Base-by-base conservation (phyloP, 768 basidiomycete genomes). In the Xanthoconium stramineum region DNA sequence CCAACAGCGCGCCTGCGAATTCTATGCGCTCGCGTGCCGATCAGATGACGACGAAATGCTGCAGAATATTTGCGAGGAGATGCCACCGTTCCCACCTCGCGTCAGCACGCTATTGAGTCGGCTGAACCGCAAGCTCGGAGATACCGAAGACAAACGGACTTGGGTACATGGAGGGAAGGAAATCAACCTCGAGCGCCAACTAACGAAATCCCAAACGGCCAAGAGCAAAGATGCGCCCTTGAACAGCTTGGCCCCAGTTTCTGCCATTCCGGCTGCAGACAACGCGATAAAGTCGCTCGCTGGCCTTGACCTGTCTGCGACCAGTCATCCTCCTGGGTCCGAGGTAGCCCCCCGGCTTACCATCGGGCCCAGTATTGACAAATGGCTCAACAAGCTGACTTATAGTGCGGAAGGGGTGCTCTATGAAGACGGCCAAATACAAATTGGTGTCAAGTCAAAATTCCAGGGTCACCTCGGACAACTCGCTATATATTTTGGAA, bases 1-100 rank as follows among this genome's bases (percentile, higher is more conserved):
- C 3, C 97, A 99, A 71, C 97, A 99, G 71, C 88, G 97, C 52
- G 97, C 97, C 42, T 98, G 96, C 83, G 97, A 99, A 74, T 98
- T 94, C 70, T 89, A 91, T 58, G 89, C 92, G 0, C 78, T 99
- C 19, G 89, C 96, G 12, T 84, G 80, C 28, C 79, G 93, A 37
- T 77, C 87, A 19, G 93, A 95, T 48, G 93, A 94, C 36, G 95
- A 98, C 64, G 94, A 94, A 60, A 79, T 98, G 43, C 76, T 99
- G 42, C 91, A 94, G 68, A 91, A 92, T 59, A 84, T 98, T 14
- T 98, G 95, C 70, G 97, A 98, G 71, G 97, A 98, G 74, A 98
- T 99, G 88, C 97, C 97, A 1, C 94, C 96, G 5, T 99, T 97
- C 80, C 95, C 96, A 5, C 90, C 96, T 50, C 84, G 97, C 46